These are phyloP conservation scores for Globisporangium lucens DNA, from an alignment of 352 stramenopile genomes.

Conservation along the genomic window DNA sequence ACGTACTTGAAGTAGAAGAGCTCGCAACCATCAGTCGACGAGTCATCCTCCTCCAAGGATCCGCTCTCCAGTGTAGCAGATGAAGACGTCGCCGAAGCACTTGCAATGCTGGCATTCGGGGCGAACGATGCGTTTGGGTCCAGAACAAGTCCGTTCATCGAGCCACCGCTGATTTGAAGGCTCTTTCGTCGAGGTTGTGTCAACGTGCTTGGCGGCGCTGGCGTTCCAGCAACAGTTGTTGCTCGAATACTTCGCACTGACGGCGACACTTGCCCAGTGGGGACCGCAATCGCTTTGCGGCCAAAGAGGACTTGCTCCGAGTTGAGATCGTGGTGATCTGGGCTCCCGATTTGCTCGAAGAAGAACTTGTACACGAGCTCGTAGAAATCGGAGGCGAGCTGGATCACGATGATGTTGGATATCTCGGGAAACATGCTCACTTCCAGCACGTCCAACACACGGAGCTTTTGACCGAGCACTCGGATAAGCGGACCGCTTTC, in stretches of 20 bases:
- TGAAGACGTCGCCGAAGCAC: constrained; percentile 15
- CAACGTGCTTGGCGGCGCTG: not conserved
- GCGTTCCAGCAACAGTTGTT: not conserved
- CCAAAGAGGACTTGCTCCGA: constrained; percentile 65
- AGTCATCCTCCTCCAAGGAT: constrained; percentile 49
- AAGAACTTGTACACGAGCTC: constrained; percentile 86
- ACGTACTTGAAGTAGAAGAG: constrained; percentile 89
- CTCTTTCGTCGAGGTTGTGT: constrained; percentile 13
- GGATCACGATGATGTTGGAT: constrained; percentile 81
- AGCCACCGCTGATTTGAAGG: constrained; percentile 8
- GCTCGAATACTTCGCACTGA: not conserved
- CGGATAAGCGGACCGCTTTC: constrained; percentile 68
- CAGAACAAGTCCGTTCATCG: not conserved
- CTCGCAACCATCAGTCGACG: constrained; percentile 54
- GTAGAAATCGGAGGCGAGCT: constrained; percentile 79
- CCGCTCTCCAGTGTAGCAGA: constrained; percentile 11
- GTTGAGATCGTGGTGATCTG: constrained; percentile 29
- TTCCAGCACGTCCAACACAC: constrained; percentile 72
- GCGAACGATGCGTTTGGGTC: constrained; percentile 8
- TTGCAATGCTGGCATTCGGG: not conserved
- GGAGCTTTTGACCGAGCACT: constrained; percentile 64
- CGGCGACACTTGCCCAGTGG: not conserved
- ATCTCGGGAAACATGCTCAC: constrained; percentile 83
- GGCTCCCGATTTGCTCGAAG: constrained; percentile 46
- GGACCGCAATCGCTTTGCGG: constrained; percentile 24